Conservation (phyloP, 2,329 filamentous ascomycete genomes). For the Chaetomium globosum region DNA sequence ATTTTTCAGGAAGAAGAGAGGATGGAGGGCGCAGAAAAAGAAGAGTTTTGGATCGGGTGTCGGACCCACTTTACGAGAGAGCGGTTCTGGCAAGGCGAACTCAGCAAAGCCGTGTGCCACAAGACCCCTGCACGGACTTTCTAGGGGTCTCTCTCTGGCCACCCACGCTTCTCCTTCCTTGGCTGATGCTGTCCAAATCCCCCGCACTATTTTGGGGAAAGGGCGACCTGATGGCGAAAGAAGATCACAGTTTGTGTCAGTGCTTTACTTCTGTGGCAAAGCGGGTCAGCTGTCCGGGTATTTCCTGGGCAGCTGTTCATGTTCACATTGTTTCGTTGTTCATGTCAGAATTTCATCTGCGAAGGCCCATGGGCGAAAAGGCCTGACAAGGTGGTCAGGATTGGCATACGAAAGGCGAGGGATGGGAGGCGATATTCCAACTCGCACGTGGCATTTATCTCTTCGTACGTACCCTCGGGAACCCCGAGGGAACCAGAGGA, state of each 20-base stretch:
- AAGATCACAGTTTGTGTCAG: background rate
- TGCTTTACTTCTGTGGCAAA: slow-evolving; percentile 18
- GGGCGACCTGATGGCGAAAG: slow-evolving; percentile 22
- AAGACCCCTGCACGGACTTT: slow-evolving; percentile 14
- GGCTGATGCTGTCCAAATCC: background rate
- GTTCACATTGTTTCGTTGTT: slow-evolving; percentile 5
- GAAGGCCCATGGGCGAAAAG: background rate
- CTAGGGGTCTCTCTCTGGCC: slow-evolving; percentile 23
- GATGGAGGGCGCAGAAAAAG: slow-evolving; percentile 27
- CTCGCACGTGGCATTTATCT: slow-evolving; percentile 14
- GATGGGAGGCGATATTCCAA: background rate
- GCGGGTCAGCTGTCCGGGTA: slow-evolving; percentile 6
- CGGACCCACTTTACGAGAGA: slow-evolving; percentile 29
- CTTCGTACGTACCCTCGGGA: background rate
- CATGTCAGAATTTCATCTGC: background rate
- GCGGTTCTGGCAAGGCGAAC: slow-evolving; percentile 29
- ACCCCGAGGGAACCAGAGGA: background rate
- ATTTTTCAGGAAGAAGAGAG: slow-evolving; percentile 15
- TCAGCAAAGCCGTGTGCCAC: slow-evolving; percentile 22
- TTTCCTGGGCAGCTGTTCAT: background rate
- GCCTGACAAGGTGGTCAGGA: slow-evolving; percentile 2
- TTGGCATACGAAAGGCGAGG: background rate
- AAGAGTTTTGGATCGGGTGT: slow-evolving; percentile 35
- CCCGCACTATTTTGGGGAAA: slow-evolving; percentile 10
- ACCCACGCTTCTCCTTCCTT: slow-evolving; percentile 15